These are phyloP conservation scores for Pueraria montana DNA, from an alignment of 306 rosid genomes.

Conservation along the genomic window DNA sequence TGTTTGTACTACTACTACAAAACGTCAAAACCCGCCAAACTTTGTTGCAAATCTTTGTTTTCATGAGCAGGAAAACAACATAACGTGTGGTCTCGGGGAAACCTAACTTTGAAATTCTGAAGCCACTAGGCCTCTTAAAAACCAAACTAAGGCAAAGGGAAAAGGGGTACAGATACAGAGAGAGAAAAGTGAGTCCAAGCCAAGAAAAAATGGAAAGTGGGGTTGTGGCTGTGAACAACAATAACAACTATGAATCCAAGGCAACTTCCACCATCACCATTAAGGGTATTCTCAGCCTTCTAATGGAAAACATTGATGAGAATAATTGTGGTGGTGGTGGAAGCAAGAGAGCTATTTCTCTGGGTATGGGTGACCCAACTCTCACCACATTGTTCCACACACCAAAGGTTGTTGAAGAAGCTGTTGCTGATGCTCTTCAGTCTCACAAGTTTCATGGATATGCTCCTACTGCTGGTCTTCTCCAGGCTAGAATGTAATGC, in stretches of 20 bases:
- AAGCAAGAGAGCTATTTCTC: slow-evolving; percentile 62
- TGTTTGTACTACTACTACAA: neutral
- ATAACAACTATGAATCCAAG: slow-evolving; percentile 48
- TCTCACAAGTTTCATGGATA: slow-evolving; percentile 86
- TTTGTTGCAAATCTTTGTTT: slow-evolving; percentile 36
- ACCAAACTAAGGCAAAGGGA: neutral
- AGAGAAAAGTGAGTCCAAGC: neutral
- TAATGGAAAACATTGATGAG: slow-evolving; percentile 65
- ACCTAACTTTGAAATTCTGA: neutral
- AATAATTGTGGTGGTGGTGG: neutral
- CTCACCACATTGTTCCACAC: slow-evolving; percentile 70
- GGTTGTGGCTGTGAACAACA: slow-evolving; percentile 35
- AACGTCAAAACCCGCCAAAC: slow-evolving; percentile 1
- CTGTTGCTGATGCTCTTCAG: slow-evolving; percentile 67
- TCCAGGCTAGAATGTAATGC: slow-evolving; percentile 72
- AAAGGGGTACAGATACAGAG: neutral
- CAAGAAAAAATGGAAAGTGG: slow-evolving; percentile 57
- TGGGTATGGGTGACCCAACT: slow-evolving; percentile 95
- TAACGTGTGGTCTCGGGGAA: slow-evolving; percentile 57
- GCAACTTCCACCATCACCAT: slow-evolving; percentile 78
- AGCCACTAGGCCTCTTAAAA: neutral
- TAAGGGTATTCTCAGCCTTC: slow-evolving; percentile 79
- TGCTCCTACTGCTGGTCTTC: slow-evolving; percentile 92
- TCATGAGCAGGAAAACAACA: slow-evolving; percentile 24
- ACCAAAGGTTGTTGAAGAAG: slow-evolving; percentile 63